Conservation (phyloP, 108 stramenopile species). For the Conticribra weissflogii region DNA sequence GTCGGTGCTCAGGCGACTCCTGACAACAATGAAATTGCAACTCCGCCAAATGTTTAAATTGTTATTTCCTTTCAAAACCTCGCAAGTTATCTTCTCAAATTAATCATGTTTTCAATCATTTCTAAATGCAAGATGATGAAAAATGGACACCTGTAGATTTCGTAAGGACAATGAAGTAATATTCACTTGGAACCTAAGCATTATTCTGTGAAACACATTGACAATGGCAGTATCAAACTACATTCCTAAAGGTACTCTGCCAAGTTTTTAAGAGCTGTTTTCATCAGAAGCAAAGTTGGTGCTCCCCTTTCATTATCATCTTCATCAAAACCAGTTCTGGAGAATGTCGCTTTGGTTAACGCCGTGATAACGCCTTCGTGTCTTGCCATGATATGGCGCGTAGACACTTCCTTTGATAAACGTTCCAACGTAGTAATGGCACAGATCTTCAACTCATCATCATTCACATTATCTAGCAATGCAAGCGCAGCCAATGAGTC, state of each 20-base stretch:
- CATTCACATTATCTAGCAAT: constrained; percentile 43
- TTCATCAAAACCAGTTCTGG: constrained; percentile 19
- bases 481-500: constrained; percentile 43
- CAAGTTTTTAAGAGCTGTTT: constrained; percentile 45
- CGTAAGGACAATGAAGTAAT: no score
- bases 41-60: no score
- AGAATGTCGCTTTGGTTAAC: constrained; percentile 47
- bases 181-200: no score
- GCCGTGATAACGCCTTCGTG: constrained; percentile 53
- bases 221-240: not conserved
- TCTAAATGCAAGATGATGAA: no score
- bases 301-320: constrained; percentile 14
- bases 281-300: constrained; percentile 31
- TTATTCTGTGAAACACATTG: not conserved
- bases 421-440: constrained; percentile 43
- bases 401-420: constrained; percentile 36
- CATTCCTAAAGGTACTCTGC: constrained; percentile 11
- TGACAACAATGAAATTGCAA: not conserved
- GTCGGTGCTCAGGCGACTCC: not conserved
- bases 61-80: no score
- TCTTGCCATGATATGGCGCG: constrained; percentile 34
- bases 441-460: constrained; percentile 49
- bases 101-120: no score
- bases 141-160: no score
- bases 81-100: no score